Conservation (phyloP, 345 rosid genomes). For the Pugionium cornutum region DNA sequence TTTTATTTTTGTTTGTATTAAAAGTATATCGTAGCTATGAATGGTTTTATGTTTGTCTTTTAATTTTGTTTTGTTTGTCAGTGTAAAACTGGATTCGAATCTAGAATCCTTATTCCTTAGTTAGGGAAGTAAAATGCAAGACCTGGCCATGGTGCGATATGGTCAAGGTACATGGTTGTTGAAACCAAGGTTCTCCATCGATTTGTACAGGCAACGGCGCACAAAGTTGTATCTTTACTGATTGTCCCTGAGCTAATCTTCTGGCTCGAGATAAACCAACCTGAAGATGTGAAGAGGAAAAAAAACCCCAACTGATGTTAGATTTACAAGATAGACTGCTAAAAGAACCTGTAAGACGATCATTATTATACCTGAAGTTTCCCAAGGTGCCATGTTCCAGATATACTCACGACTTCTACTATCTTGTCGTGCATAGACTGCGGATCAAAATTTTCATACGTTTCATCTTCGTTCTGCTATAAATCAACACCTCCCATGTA, state of each 20-base stretch:
- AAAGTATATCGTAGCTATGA: no score
- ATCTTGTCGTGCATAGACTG: slow-evolving; percentile 91
- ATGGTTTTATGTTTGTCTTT: no score
- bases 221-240: slow-evolving; percentile 80
- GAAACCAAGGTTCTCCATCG: slow-evolving; percentile 97
- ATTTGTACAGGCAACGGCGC: slow-evolving; percentile 87
- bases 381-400: slow-evolving; percentile 97
- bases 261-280: slow-evolving; percentile 95
- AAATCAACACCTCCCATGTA: slow-evolving; percentile 96
- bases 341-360: slow-evolving; percentile 4
- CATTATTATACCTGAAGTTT: slow-evolving; percentile 70
- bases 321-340: slow-evolving; percentile 13
- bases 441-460: slow-evolving; percentile 70
- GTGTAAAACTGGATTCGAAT: not conserved
- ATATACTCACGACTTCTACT: slow-evolving; percentile 84
- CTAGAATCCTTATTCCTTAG: slow-evolving; percentile 9
- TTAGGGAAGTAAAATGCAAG: not conserved
- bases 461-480: slow-evolving; percentile 91
- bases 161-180: slow-evolving; percentile 72
- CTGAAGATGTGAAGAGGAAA: slow-evolving; percentile 38
- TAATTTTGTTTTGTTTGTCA: no score
- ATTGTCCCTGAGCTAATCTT: slow-evolving; percentile 93
- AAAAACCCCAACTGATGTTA: not conserved
- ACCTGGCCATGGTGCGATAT: slow-evolving; percentile 98
- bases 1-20: no score